Evolutionary conservation across 2,329 filamentous ascomycete genomes (phyloP).

Genomic region (Byssothecium circinans): DNA sequence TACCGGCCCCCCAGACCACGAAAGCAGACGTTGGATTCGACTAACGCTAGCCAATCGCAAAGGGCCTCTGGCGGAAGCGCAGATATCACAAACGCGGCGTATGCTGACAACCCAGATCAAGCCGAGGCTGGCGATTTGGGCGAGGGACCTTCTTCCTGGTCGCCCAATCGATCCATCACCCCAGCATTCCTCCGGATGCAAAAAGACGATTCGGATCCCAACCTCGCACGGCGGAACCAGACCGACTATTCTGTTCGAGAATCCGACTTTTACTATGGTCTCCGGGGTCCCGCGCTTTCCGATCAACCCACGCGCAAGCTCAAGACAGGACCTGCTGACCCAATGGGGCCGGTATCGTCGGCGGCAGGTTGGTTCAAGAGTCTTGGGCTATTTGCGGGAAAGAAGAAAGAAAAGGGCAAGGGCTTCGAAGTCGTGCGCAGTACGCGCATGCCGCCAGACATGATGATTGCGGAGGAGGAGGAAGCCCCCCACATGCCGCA

Average conservation of each 20-base stretch:
- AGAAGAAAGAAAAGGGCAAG: conserved; percentile 92
- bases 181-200: conserved; percentile 57
- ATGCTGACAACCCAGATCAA: conserved; percentile 47
- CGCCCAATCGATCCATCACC: conserved; percentile 34
- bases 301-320: conserved; percentile 79
- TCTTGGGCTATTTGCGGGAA: conserved; percentile 68
- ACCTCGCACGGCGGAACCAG: conserved; percentile 57
- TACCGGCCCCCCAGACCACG: conserved; percentile 81
- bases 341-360: conserved; percentile 85
- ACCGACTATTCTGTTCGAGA: conserved; percentile 92
- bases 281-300: conserved; percentile 82
- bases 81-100: conserved; percentile 51
- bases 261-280: conserved; percentile 95
- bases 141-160: conserved; percentile 37
- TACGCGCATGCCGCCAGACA: conserved; percentile 74
- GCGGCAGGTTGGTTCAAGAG: conserved; percentile 86
- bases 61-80: conserved; percentile 51
- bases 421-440: conserved; percentile 96
- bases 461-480: conserved; percentile 66
- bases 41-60: conserved; percentile 52
- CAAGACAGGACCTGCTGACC: conserved; percentile 92
- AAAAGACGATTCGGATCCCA: conserved; percentile 56
- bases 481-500: conserved; percentile 50
- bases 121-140: conserved; percentile 36
- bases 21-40: conserved; percentile 57